phyloP scores from a whole-genome alignment of 2,329 filamentous ascomycete genomes.

The Pochonia chlamydosporia region DNA sequence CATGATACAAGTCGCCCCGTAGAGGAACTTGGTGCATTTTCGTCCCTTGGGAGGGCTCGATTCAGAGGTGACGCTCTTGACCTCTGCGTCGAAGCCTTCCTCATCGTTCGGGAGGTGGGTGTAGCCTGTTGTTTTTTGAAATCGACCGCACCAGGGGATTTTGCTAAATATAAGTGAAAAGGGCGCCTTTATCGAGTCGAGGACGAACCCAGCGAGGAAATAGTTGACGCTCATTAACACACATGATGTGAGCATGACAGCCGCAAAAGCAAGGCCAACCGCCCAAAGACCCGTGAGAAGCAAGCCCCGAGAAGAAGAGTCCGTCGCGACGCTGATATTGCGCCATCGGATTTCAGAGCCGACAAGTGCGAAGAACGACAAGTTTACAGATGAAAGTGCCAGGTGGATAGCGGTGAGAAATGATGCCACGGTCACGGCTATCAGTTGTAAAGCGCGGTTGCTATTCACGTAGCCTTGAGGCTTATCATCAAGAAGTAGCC shows the following conservation, averaged over 20 bases:
- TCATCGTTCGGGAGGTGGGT: constrained; percentile 7
- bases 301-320: constrained; percentile 17
- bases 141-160: constrained; percentile 6
- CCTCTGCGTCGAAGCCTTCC: constrained; percentile 7
- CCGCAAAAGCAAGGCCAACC: constrained; percentile 6
- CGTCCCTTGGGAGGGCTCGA: background rate
- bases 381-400: constrained; percentile 14
- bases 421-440: constrained; percentile 10
- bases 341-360: constrained; percentile 23
- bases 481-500: constrained; percentile 21
- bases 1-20: constrained; percentile 16
- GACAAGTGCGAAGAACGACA: constrained; percentile 25
- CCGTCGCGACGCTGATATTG: constrained; percentile 18
- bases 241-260: constrained; percentile 12
- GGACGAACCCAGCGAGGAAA: constrained; percentile 11
- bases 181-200: constrained; percentile 14
- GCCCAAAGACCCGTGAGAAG: constrained; percentile 20
- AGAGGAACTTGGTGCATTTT: constrained; percentile 7
- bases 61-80: background rate
- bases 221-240: constrained; percentile 16
- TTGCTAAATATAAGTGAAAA: constrained; percentile 9
- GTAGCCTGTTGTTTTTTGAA: constrained; percentile 11
- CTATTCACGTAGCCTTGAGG: constrained; percentile 11
- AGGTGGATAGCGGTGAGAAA: constrained; percentile 17
- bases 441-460: constrained; percentile 12